Evolutionary conservation across 2,329 filamentous ascomycete species (phyloP), one percentile per base, ranked within the genome.

Genomic region (Aspergillus terreus): DNA sequence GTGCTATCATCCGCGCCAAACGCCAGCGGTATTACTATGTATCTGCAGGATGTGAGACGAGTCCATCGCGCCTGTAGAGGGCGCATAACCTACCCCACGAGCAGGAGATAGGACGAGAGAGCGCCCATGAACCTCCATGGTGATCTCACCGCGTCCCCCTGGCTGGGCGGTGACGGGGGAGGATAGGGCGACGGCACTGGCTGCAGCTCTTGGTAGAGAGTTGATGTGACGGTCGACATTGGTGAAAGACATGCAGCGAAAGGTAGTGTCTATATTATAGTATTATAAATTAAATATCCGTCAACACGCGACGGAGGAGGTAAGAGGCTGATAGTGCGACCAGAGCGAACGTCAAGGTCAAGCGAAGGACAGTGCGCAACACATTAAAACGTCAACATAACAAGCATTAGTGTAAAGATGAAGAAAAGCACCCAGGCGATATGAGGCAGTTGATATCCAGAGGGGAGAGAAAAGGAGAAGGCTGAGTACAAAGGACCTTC

Each of bases 21-120:
- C 6, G 64, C 61, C 6, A 70, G 46, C 6, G 67, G 62, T 10
- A 69, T 55, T 7, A 68, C 59, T 35, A 70, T 38, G 38, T 66
- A 69, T 14, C 67, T 70, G 47, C 25, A 27, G 6, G 7, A 6
- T 27, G 25, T 27, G 25, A 27, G 25, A 7, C 25, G 6, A 27
- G 25, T 17, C 14, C 9, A n/a, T 6, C 9, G n/a, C 4, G 11
- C 46, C 12, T 6, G 21, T 27, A 4, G 47, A 51, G 25, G 47
- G 40, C 27, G 25, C 33, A 27, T 12, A n/a, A 60, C 62, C 36
- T 57, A 70, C 67, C 67, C 67, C 14, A 63, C 49, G 15, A 70
- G 51, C 41, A 66, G 50, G 14, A 66, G 38, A 54, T 63, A 59
- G 21, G 64, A 58, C 11, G 64, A 66, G 15, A 58, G 48, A 25